Evolutionary conservation across 73 alveolate genomes (phyloP).

Genomic region (Breviolum minutum): DNA sequence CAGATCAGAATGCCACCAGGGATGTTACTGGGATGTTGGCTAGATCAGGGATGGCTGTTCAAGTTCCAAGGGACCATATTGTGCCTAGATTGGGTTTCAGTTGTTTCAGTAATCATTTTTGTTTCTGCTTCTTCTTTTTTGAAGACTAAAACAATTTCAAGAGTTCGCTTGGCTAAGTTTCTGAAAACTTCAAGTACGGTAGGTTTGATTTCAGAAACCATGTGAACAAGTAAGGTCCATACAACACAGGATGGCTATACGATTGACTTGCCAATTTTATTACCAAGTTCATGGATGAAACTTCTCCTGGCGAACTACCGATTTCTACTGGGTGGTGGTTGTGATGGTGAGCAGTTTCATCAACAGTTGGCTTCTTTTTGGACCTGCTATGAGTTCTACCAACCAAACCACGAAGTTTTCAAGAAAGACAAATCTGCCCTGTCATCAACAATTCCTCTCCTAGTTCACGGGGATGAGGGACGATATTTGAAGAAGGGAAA

Average conservation of each 20-base stretch:
- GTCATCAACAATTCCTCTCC: not conserved
- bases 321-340: not conserved
- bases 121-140: not conserved
- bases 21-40: not conserved
- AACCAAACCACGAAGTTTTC: not conserved
- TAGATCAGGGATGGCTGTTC: not conserved
- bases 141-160: too few species aligned
- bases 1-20: not conserved
- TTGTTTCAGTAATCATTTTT: not conserved
- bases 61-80: not conserved
- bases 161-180: too few species aligned
- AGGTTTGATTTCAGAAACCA: not conserved
- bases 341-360: not conserved
- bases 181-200: not conserved
- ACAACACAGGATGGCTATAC: not conserved
- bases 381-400: not conserved
- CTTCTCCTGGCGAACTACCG: not conserved
- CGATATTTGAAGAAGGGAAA: not conserved
- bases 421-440: not conserved
- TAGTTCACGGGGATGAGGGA: constrained; percentile 5
- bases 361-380: not conserved
- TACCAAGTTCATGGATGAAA: constrained; percentile 9
- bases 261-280: not conserved
- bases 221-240: not conserved
- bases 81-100: not conserved